Percentiles rank a stretch among this genome's conserved stretches.
These are phyloP conservation scores for Biscogniauxia marginata DNA, from an alignment of 2,329 filamentous ascomycete species.

Conservation along the genomic window DNA sequence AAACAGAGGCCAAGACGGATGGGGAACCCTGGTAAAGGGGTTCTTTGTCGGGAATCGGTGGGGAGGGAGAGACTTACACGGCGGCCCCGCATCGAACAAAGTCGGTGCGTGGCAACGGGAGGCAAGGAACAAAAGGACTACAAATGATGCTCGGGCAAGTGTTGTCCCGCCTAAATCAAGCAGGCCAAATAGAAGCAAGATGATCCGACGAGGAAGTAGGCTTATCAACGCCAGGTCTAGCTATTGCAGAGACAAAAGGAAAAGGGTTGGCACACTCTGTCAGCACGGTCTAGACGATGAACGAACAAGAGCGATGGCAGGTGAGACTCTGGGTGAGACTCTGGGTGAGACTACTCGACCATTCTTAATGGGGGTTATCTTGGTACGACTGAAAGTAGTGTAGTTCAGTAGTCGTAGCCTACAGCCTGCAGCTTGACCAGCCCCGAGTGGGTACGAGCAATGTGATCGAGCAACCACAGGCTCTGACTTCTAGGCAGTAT, in stretches of 20 bases:
- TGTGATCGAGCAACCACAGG: background rate
- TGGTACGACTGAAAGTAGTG: slow-evolving; percentile 9
- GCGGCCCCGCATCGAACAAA: slow-evolving; percentile 19
- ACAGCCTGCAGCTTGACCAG: slow-evolving; percentile 9
- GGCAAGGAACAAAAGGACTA: slow-evolving; percentile 19
- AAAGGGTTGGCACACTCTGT: slow-evolving; percentile 11
- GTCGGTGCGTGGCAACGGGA: slow-evolving; percentile 14
- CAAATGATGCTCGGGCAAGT: slow-evolving; percentile 8
- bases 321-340: no score
- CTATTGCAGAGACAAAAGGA: slow-evolving; percentile 12
- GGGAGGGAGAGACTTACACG: slow-evolving; percentile 18
- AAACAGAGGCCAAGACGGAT: slow-evolving; percentile 22
- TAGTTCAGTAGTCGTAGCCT: slow-evolving; percentile 4
- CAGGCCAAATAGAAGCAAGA: slow-evolving; percentile 18
- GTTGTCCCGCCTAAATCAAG: slow-evolving; percentile 8
- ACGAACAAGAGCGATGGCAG: slow-evolving; percentile 1
- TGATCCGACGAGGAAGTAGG: slow-evolving; percentile 8
- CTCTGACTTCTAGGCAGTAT: background rate
- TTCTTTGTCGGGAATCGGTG: slow-evolving; percentile 19
- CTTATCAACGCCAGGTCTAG: slow-evolving; percentile 13
- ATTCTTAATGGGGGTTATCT: slow-evolving; percentile 7
- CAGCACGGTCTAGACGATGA: slow-evolving; percentile 13
- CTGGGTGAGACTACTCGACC: slow-evolving; percentile 15
- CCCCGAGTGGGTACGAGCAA: background rate
- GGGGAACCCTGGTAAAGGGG: slow-evolving; percentile 10